phyloP scores from a whole-genome alignment of 169 alveolate species.

The Plasmodium malariae region DNA sequence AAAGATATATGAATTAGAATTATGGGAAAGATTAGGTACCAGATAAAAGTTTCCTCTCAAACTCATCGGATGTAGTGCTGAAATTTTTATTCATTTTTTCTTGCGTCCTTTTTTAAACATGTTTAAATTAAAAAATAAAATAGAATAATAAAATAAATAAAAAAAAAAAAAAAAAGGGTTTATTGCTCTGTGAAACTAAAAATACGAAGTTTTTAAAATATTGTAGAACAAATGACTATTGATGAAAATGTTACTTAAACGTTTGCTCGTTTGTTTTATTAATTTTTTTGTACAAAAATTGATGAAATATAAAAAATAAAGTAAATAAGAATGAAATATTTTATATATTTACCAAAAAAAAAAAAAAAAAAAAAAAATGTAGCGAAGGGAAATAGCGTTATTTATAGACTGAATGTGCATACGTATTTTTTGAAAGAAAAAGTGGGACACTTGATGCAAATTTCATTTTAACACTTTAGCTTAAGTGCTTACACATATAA shows the following conservation, averaged over 20 bases:
- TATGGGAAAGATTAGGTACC: neutral
- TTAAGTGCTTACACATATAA: no score
- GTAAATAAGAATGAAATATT: neutral
- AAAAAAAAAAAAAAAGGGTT: neutral
- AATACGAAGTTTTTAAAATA: neutral
- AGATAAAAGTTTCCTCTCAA: conserved; percentile 33
- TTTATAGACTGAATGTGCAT: conserved; percentile 35
- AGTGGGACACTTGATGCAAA: no score
- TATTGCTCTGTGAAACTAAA: neutral
- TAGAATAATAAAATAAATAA: neutral
- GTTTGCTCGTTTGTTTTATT: neutral
- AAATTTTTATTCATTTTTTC: conserved; percentile 39
- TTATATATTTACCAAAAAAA: conserved; percentile 10
- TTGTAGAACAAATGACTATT: no score
- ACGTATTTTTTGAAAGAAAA: no score
- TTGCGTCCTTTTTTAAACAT: neutral
- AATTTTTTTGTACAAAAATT: neutral
- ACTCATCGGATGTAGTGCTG: conserved; percentile 9
- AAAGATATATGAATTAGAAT: conserved; percentile 2
- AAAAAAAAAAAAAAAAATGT: conserved; percentile 5
- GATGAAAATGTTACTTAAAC: no score
- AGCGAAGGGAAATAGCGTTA: conserved; percentile 11
- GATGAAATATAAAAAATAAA: neutral
- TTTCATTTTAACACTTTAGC: no score
- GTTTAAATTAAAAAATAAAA: neutral